Evolutionary conservation across 345 rosid species (phyloP), one percentile per base, ranked within the genome.

Genomic region (Salix koriyanagi): DNA sequence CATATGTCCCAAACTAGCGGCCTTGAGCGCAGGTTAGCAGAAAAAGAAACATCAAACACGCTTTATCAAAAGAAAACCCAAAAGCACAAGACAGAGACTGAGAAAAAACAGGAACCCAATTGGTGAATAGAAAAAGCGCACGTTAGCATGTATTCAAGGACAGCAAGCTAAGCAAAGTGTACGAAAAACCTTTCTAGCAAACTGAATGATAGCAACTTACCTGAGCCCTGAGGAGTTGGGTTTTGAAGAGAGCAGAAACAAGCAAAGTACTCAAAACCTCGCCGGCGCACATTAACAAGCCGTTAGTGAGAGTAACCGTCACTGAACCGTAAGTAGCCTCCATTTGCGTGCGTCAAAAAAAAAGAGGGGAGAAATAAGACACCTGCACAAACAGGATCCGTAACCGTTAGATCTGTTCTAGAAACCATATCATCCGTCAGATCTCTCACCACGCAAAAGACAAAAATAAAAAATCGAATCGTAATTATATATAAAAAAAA

Each of bases 201-300:
- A 58, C 23, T n/a, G 64, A 58, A 58, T 9, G 5, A n/a, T 9
- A 23, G 3, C 4, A 23, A 65, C 79, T 81, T 81, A 84, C 91
- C 87, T 76, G 84, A 72, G 83, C 79, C 25, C 3, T 2, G 44
- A 83, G 56, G 72, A 88, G 82, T 61, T 77, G 85, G 60, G 82
- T 65, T 60, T 82, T 75, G 77, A 86, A 67, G 67, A 90, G 62
- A 74, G 90, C 78, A 5, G 88, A 82, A 41, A 88, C 72, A 19
- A 90, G 41, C 74, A 84, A 65, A 64, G 87, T 37, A 23, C 79
- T 77, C 10, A 85, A 70, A 18, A 90, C 83, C 42, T 84, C 90
- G 41, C 71, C 84, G 56, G 94, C 89, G 91, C 82, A 87, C 65
- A 87, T 86, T 83, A 90, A 83, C 84, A 65, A 75, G 56, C 77